These are phyloP conservation scores for Diplodia seriata DNA, from an alignment of 2,329 filamentous ascomycete genomes.

Conservation along the genomic window DNA sequence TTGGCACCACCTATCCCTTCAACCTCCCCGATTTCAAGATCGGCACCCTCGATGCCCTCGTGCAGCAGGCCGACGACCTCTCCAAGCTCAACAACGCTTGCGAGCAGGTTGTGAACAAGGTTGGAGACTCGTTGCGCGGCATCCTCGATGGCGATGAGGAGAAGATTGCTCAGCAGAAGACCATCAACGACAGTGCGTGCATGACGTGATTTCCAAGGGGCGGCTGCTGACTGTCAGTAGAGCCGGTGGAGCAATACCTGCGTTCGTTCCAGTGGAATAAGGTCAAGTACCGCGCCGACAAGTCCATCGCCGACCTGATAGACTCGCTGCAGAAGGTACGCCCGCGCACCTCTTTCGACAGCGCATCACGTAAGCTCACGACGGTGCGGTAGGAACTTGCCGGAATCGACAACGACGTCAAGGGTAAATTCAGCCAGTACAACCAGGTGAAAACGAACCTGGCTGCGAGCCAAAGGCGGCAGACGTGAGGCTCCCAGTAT, in stretches of 20 bases:
- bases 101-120: slow-evolving; percentile 83
- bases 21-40: slow-evolving; percentile 95
- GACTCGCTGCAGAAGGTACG: slow-evolving; percentile 84
- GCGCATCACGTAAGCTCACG: neutral
- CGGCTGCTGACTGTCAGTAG: slow-evolving; percentile 55
- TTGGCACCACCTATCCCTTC: slow-evolving; percentile 78
- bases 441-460: slow-evolving; percentile 88
- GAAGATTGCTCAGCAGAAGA: slow-evolving; percentile 85
- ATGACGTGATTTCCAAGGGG: neutral
- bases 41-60: slow-evolving; percentile 90
- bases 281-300: slow-evolving; percentile 94
- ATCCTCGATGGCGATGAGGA: slow-evolving; percentile 85
- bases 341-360: neutral
- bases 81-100: slow-evolving; percentile 84
- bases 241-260: slow-evolving; percentile 94
- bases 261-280: slow-evolving; percentile 95
- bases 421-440: slow-evolving; percentile 92
- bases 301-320: slow-evolving; percentile 84
- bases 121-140: slow-evolving; percentile 81
- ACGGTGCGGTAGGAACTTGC: slow-evolving; percentile 72
- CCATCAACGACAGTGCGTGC: slow-evolving; percentile 88
- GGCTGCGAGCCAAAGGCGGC: slow-evolving; percentile 80
- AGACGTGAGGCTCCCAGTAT: slow-evolving; percentile 68
- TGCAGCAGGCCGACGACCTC: slow-evolving; percentile 95
- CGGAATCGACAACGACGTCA: slow-evolving; percentile 95